Evolutionary conservation across 2,329 filamentous ascomycete species (phyloP).

Genomic region (Pseudopyricularia javanii): DNA sequence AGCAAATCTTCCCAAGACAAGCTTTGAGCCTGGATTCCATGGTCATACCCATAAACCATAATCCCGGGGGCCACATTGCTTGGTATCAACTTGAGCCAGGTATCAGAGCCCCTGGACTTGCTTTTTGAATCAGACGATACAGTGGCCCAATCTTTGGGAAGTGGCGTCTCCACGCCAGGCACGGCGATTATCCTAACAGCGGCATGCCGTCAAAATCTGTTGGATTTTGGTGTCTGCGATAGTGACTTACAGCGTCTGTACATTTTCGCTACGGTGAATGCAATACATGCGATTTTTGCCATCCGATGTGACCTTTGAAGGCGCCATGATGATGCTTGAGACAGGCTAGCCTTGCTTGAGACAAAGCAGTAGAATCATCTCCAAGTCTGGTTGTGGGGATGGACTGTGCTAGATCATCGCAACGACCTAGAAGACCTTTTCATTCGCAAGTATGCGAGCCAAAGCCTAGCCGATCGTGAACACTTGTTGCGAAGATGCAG

Average conservation of each 20-base stretch:
- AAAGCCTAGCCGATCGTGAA: too few species aligned
- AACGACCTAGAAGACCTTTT: too few species aligned
- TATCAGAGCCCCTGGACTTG: neutral
- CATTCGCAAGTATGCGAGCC: too few species aligned
- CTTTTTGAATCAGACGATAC: too few species aligned
- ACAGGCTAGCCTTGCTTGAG: neutral
- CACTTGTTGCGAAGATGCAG: too few species aligned
- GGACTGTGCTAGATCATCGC: too few species aligned
- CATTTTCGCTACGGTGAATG: neutral
- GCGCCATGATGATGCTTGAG: neutral
- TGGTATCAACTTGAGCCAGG: neutral
- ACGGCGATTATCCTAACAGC: neutral
- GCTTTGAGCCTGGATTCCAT: neutral
- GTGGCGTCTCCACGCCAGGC: neutral
- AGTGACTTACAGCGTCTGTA: neutral
- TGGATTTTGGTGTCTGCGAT: neutral
- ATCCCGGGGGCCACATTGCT: neutral
- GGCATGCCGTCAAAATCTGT: neutral
- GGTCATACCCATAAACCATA: neutral
- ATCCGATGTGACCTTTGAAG: neutral
- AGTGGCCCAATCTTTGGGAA: neutral
- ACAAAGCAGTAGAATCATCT: too few species aligned
- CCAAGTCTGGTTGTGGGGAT: too few species aligned
- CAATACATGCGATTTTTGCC: neutral
- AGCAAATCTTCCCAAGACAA: neutral